Evolutionary conservation across 768 basidiomycete species (phyloP).

Genomic region (Pulveroboletus sp.): DNA sequence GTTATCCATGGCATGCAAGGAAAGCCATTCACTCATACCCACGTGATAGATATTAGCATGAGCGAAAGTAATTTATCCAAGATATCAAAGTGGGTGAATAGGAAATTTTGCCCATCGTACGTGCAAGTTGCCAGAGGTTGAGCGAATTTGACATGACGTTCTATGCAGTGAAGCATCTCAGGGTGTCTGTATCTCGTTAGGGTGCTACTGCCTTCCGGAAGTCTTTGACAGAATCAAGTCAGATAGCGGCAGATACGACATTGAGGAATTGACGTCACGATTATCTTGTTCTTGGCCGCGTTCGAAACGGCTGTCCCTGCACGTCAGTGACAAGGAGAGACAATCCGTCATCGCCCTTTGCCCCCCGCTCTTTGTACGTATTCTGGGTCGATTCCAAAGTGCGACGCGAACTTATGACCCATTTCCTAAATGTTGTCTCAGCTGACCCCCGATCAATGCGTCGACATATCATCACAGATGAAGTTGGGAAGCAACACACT

Average conservation of each 20-base stretch:
- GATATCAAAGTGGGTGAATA: conserved; percentile 37
- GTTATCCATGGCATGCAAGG: conserved; percentile 18
- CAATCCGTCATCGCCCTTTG: conserved; percentile 16
- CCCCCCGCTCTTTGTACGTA: conserved; percentile 35
- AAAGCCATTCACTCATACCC: conserved; percentile 16
- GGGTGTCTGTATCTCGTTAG: conserved; percentile 43
- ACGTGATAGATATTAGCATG: conserved; percentile 27
- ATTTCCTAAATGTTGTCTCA: conserved; percentile 14
- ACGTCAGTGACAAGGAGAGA: conserved; percentile 4
- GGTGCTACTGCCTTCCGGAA: conserved; percentile 37
- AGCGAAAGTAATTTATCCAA: conserved; percentile 23
- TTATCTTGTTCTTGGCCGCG: conserved; percentile 43
- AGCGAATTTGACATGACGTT: not conserved
- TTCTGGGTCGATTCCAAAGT: conserved; percentile 9
- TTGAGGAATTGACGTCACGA: conserved; percentile 20
- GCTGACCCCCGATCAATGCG: conserved; percentile 44
- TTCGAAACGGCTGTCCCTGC: conserved; percentile 19
- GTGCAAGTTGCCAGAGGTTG: conserved; percentile 14
- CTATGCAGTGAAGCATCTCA: conserved; percentile 28
- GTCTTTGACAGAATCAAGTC: conserved; percentile 14
- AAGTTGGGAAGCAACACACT: conserved; percentile 39
- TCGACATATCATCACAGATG: conserved; percentile 49
- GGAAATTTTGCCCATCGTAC: conserved; percentile 27
- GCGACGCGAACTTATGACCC: not conserved
- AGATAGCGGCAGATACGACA: conserved; percentile 11